Percentiles rank a stretch among this genome's conserved stretches.
Evolutionary conservation across 176 grass and related monocot species (phyloP).

Genomic region (Juncus effusus): DNA sequence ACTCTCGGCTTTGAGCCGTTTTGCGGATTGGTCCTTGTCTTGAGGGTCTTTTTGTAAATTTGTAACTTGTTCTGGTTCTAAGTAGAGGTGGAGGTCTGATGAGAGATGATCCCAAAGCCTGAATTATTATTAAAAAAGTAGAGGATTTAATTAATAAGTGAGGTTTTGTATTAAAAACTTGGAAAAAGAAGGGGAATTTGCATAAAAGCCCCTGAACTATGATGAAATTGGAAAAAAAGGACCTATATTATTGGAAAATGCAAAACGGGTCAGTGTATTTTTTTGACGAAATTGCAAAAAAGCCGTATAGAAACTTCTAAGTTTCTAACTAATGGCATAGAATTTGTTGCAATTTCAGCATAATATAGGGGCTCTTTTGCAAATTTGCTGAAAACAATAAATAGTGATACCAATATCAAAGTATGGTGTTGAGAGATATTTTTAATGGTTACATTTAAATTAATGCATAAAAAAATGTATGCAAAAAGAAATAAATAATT

Average conservation of each 20-base stretch:
- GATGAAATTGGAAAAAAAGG: too few species aligned
- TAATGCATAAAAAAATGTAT: background rate
- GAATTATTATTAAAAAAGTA: constrained; percentile 12
- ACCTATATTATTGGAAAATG: too few species aligned
- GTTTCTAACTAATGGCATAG: too few species aligned
- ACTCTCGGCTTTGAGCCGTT: background rate
- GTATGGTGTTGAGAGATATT: background rate
- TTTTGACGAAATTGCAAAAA: too few species aligned
- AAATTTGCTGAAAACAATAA: too few species aligned
- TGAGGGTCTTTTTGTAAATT: constrained; percentile 31
- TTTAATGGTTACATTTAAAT: background rate
- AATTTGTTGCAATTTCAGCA: too few species aligned
- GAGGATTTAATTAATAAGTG: background rate
- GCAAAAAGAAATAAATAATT: background rate
- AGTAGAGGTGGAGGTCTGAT: constrained; percentile 65
- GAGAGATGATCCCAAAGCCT: constrained; percentile 99
- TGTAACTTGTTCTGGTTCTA: constrained; percentile 38
- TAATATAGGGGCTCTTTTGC: too few species aligned
- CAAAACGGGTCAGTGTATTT: too few species aligned
- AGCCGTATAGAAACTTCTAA: too few species aligned
- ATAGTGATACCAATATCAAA: background rate
- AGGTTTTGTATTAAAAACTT: too few species aligned
- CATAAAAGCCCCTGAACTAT: too few species aligned
- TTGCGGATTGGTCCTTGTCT: constrained; percentile 8
- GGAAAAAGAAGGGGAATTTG: too few species aligned